Evolutionary conservation across 139 green algal species (phyloP).

Genomic region (Micromonas commoda): DNA sequence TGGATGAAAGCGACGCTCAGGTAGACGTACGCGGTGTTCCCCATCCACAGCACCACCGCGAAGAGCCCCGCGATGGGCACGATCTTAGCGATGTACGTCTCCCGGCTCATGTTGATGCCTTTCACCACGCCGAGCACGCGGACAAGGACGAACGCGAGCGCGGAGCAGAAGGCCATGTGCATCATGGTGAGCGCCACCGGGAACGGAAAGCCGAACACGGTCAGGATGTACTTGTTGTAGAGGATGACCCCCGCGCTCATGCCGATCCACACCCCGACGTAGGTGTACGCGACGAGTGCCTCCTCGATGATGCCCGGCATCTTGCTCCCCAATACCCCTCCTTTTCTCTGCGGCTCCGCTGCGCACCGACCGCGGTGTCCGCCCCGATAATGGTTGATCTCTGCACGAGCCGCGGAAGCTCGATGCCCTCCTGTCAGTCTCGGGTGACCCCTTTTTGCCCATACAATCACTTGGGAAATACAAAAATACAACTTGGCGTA

Average conservation of each 20-base stretch:
- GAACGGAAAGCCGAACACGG: slow-evolving; percentile 79
- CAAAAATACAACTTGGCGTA: no score
- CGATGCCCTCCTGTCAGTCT: no score
- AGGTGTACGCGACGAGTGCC: neutral
- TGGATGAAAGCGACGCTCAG: slow-evolving; percentile 96
- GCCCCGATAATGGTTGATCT: no score
- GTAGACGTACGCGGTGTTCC: slow-evolving; percentile 94
- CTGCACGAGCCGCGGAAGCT: no score
- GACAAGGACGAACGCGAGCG: neutral
- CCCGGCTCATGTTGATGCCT: neutral
- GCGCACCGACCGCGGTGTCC: no score
- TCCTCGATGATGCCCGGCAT: neutral
- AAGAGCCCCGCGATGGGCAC: slow-evolving; percentile 85
- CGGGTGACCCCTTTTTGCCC: no score
- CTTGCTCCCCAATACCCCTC: no score
- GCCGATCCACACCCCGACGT: slow-evolving; percentile 64
- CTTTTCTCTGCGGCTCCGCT: no score
- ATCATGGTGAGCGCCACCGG: slow-evolving; percentile 76
- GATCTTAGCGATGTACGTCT: slow-evolving; percentile 44
- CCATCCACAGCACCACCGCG: slow-evolving; percentile 84
- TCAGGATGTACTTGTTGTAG: slow-evolving; percentile 91
- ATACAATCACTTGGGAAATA: no score
- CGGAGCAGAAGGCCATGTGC: slow-evolving; percentile 84
- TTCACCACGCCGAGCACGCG: slow-evolving; percentile 12
- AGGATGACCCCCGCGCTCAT: slow-evolving; percentile 75